Base-by-base conservation (phyloP, 1,284 basidiomycete genomes). In the Porogramme epimiltina region DNA sequence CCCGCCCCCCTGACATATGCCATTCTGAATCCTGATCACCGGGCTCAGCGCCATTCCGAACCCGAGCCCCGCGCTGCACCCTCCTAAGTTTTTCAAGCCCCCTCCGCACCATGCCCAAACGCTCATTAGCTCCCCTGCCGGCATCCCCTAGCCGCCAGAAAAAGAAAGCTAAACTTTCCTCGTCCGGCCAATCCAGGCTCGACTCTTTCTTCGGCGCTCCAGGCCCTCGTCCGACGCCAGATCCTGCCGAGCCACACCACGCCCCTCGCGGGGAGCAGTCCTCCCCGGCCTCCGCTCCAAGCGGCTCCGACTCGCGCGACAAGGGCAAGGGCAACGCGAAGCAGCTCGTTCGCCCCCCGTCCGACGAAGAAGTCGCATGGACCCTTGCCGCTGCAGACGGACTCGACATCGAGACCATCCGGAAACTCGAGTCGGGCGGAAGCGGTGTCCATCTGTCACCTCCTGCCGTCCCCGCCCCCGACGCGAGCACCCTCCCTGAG, bases 191-290 rank as follows among this genome's bases (percentile, higher is more conserved):
- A 50, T 56, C 60, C 33, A 65, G 62, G 31, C 62, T 70, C 38
- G 65, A 69, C 54, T 56, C 52, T 37, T 70, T 66, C 56, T 70
- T 69, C 52, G 52, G 61, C 39, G 48, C 47, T n/a, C 39, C 55
- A 6, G 31, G 24, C 22, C 49, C 55, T 31, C 33, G 24, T 50
- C 56, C 36, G 22, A 36, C 49, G 37, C 46, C 51, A 28, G 38
- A 42, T 34, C 19, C 38, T n/a, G 40, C 42, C 20, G 24, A 24
- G n/a, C 26, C 36, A 15, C 44, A 38, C 22, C 24, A 33, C 22
- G 24, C 44, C 23, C 34, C 50, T 20, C 38, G 42, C 22, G 46
- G 20, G n/a, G 39, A 44, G 19, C 23, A 43, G 38, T 18, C 41
- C 33, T 52, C 47, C 18, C 34, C 37, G 10, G 13, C 44, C 10